Base-by-base conservation (phyloP, 805 yeast species). In the Henningerozyma blattae region DNA sequence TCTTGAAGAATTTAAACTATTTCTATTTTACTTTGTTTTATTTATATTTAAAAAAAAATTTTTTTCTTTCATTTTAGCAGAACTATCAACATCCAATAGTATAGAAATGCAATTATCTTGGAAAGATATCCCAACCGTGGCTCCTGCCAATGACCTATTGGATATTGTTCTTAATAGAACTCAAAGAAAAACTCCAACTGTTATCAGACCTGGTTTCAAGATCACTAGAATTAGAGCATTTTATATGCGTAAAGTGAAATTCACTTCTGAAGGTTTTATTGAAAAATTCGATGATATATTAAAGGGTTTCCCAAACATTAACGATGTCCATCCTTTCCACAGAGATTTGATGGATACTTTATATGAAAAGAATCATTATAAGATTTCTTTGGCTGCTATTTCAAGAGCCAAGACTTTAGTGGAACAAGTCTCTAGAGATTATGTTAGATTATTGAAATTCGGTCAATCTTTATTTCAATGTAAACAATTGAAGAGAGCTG, bases 131-230 rank as follows among this genome's bases (percentile, higher is more conserved):
- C 94, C 97, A 16, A 77, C 94, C 32, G 95, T 89, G 45, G 93
- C 97, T 31, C 77, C 77, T 45, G 67, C 94, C 51, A 85, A 81
- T 59, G 97, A 91, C 63, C 69, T 87, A 70, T 69, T 91, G 75
- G 99, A 91, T 63, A 84, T 91, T 44, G 94, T 91, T 42, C 80
- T 91, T 45, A 91, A 91, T 70, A 73, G 96, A 56, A 91, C 99
- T 1, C 99, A 91, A 67, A 77, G 99, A 65, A 91, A 91, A 65
- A 91, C 98, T 5, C 98, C 98, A 38, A 91, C 98, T n/a, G 96
- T 91, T 36, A 82, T 91, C 47, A 78, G 98, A 59, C 82, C 95
- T 15, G 97, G 97, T 38, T 91, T 87, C 68, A 80, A 83, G 56
- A 89, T 91, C 58, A 80, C 91, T 50, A 85, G 99, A 70, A 91